These are phyloP conservation scores for Tylopilus subfusipes DNA, from an alignment of 768 basidiomycete species.

Conservation along the genomic window DNA sequence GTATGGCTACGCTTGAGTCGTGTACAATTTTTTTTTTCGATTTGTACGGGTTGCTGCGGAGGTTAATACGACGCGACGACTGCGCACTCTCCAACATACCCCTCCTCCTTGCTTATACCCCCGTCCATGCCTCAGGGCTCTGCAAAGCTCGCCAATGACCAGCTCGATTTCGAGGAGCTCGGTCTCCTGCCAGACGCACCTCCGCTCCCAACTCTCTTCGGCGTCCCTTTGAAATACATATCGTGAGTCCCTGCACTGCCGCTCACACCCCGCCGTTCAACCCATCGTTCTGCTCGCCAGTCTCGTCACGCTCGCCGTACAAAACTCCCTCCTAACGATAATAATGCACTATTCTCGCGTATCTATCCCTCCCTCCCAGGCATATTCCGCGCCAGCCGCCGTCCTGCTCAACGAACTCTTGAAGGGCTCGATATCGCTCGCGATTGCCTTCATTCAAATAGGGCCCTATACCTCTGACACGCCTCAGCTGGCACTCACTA, in stretches of 20 bases:
- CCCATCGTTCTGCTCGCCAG: slow-evolving; percentile 42
- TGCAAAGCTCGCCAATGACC: slow-evolving; percentile 32
- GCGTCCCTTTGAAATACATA: slow-evolving; percentile 75
- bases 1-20: slow-evolving; percentile 21
- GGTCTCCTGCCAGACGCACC: slow-evolving; percentile 38
- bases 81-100: slow-evolving; percentile 15
- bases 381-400: slow-evolving; percentile 91
- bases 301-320: slow-evolving; percentile 80
- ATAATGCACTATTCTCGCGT: slow-evolving; percentile 97
- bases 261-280: neutral
- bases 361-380: slow-evolving; percentile 64
- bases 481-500: slow-evolving; percentile 29
- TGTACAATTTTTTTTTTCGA: slow-evolving; percentile 9
- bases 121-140: slow-evolving; percentile 26
- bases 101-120: slow-evolving; percentile 25
- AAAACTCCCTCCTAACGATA: slow-evolving; percentile 87
- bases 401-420: slow-evolving; percentile 93
- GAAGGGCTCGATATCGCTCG: slow-evolving; percentile 84
- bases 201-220: slow-evolving; percentile 55
- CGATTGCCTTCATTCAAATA: slow-evolving; percentile 73
- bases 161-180: slow-evolving; percentile 45
- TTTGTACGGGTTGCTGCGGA: slow-evolving; percentile 20
- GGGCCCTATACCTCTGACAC: slow-evolving; percentile 37
- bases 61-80: slow-evolving; percentile 7
- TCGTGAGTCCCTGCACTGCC: slow-evolving; percentile 44